Evolutionary conservation across 805 yeast species (phyloP), one percentile per base, ranked within the genome.

Genomic region (Ogataea zsoltii): DNA sequence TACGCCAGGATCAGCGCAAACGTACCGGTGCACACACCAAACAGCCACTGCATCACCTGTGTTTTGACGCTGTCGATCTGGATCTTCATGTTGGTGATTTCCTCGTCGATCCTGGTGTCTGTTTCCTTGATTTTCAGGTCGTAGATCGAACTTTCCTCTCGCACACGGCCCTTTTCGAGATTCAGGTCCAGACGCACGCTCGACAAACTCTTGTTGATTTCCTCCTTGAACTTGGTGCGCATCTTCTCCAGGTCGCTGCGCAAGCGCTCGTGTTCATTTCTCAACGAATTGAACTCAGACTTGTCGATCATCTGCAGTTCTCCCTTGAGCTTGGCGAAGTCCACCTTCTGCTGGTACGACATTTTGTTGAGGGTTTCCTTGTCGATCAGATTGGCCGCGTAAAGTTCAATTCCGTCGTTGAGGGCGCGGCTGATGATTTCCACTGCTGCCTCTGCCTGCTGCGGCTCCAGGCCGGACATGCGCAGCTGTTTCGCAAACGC

Each of bases 1-100:
- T 94, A 94, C 1, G 98, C 97, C 57, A 92, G 70, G 41, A 94
- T 86, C 47, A 94, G 75, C 12, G 98, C 98, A 68, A 92, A 88
- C 1, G 97, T 88, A 85, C 98, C 99, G 1, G 98, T 91, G 62
- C 96, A 88, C 15, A 94, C 97, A 74, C 98, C 98, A 57, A 94
- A 89, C 52, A 94, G 76, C 99, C 99, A 94, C 68, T 94, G 99
- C 83, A 90, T 80, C 40, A 94, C 97, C 65, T 94, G 97, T 2
- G 96, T 88, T 70, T 94, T 94, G 26, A 92, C 96, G 35, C 88
- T 82, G 60, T 94, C 96, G 54, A 94, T 90, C 67, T 92, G 97
- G 75, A 91, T 88, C 66, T 88, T 91, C 80, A 94, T 88, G 62
- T 94, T 92, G 32, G 92, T 85, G 21, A 94, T 85, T 60, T 94